Percentiles rank a stretch among this genome's conserved stretches.
Conservation (phyloP, 2,329 filamentous ascomycete genomes). For the Dothiorella sarmentorum region DNA sequence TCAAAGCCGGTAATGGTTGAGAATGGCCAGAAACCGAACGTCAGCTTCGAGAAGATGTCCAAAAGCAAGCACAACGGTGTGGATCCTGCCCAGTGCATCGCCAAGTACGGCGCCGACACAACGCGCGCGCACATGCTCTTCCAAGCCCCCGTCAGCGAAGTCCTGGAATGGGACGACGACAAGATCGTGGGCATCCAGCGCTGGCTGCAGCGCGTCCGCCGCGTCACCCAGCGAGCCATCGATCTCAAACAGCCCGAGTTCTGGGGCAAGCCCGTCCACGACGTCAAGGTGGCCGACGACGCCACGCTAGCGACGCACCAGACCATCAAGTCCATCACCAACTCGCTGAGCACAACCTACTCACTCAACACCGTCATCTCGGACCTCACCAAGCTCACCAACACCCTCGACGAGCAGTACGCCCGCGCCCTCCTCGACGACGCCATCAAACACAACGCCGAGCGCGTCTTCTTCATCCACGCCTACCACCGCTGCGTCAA, state of each 20-base stretch:
- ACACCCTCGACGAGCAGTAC: constrained; percentile 44
- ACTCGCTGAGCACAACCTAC: constrained; percentile 68
- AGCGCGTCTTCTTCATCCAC: constrained; percentile 48
- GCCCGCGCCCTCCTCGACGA: constrained; percentile 38
- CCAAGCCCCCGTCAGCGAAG: constrained; percentile 77
- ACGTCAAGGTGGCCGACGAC: constrained; percentile 37
- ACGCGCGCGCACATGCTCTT: constrained; percentile 86
- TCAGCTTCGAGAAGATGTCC: constrained; percentile 88
- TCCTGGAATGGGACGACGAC: constrained; percentile 81
- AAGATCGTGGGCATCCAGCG: constrained; percentile 79
- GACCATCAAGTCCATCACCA: constrained; percentile 64
- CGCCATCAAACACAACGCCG: constrained; percentile 37
- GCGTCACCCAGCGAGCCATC: constrained; percentile 26
- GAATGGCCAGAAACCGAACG: constrained; percentile 56
- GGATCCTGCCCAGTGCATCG: constrained; percentile 70
- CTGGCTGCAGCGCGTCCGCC: constrained; percentile 70
- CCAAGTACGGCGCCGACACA: constrained; percentile 75
- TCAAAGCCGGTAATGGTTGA: constrained; percentile 59
- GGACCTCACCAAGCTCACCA: constrained; percentile 78
- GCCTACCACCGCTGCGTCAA: constrained; percentile 31
- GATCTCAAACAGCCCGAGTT: not conserved
- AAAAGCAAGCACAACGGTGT: constrained; percentile 94
- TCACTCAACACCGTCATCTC: constrained; percentile 80
- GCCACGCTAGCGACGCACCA: constrained; percentile 66
- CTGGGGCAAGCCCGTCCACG: constrained; percentile 21